Percentiles rank a stretch among this genome's conserved stretches.
phyloP scores from a whole-genome alignment of 2,329 filamentous ascomycete genomes.

The Myriosclerotinia duriaeana region DNA sequence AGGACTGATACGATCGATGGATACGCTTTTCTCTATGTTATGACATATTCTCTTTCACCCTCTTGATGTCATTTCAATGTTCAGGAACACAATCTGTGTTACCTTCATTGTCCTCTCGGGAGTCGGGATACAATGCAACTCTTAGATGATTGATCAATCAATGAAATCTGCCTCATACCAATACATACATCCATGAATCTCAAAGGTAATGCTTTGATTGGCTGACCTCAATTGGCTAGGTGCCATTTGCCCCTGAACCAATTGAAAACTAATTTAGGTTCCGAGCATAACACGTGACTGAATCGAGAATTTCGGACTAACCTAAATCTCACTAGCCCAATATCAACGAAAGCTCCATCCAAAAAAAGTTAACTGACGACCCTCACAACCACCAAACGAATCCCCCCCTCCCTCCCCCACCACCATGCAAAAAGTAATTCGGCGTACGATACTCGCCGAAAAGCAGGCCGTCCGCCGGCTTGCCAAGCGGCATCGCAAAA shows the following conservation, averaged over 20 bases:
- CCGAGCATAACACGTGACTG: background rate
- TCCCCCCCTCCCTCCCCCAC: slow-evolving; percentile 22
- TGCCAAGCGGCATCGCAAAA: slow-evolving; percentile 41
- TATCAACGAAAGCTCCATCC: slow-evolving; percentile 24
- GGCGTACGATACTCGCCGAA: slow-evolving; percentile 65
- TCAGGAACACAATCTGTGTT: background rate
- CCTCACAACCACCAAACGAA: slow-evolving; percentile 19
- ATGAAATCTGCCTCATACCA: slow-evolving; percentile 1
- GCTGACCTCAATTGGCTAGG: background rate
- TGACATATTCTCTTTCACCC: background rate
- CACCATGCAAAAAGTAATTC: slow-evolving; percentile 69
- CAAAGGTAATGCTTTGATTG: slow-evolving; percentile 6
- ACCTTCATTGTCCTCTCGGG: background rate
- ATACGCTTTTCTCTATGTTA: background rate
- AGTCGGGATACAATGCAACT: background rate
- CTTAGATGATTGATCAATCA: background rate
- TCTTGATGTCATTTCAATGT: background rate
- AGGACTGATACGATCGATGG: background rate
- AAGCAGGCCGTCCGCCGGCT: slow-evolving; percentile 57
- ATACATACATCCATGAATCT: background rate
- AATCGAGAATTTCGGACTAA: background rate
- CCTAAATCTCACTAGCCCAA: slow-evolving; percentile 2
- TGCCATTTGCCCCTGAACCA: slow-evolving; percentile 19
- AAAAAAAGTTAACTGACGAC: slow-evolving; percentile 23
- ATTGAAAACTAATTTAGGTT: background rate